Conservation (phyloP, 2,329 filamentous ascomycete species). For the Mariannaea elegans region DNA sequence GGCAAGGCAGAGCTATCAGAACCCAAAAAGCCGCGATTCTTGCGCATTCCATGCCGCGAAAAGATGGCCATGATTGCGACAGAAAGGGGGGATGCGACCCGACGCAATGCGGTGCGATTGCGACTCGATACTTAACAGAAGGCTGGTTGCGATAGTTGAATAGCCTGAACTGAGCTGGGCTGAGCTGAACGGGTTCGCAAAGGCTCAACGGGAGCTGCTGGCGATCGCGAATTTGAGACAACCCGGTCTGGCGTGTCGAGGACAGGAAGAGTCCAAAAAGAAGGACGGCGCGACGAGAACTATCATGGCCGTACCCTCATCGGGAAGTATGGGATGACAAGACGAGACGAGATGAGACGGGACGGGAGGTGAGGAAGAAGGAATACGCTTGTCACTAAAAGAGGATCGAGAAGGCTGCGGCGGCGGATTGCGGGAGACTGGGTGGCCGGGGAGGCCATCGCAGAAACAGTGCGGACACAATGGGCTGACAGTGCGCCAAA, state of each 20-base stretch:
- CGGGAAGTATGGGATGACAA: background rate
- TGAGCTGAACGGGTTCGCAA: background rate
- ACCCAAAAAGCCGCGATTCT: slow-evolving; percentile 61
- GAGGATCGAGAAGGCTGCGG: slow-evolving; percentile 30
- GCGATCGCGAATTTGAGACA: slow-evolving; percentile 11
- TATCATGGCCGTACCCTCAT: slow-evolving; percentile 32
- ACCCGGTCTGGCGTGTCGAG: slow-evolving; percentile 12
- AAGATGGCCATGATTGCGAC: slow-evolving; percentile 43
- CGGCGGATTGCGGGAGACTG: slow-evolving; percentile 21
- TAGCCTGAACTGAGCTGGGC: slow-evolving; percentile 28
- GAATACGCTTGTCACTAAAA: slow-evolving; percentile 22
- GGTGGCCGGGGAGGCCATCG: slow-evolving; percentile 41
- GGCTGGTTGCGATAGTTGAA: slow-evolving; percentile 16
- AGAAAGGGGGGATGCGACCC: slow-evolving; percentile 19
- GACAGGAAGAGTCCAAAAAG: slow-evolving; percentile 26
- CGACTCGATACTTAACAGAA: background rate
- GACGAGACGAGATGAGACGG: background rate
- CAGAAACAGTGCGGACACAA: slow-evolving; percentile 32
- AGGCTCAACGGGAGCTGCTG: slow-evolving; percentile 16
- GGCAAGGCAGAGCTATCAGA: slow-evolving; percentile 60
- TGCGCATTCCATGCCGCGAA: slow-evolving; percentile 41
- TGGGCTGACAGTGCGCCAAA: slow-evolving; percentile 34
- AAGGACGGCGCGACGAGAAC: slow-evolving; percentile 10
- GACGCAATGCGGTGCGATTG: slow-evolving; percentile 30
- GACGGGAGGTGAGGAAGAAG: slow-evolving; percentile 17